Evolutionary conservation across 2,329 filamentous ascomycete species (phyloP).

Genomic region (Hypoxylon sp.): DNA sequence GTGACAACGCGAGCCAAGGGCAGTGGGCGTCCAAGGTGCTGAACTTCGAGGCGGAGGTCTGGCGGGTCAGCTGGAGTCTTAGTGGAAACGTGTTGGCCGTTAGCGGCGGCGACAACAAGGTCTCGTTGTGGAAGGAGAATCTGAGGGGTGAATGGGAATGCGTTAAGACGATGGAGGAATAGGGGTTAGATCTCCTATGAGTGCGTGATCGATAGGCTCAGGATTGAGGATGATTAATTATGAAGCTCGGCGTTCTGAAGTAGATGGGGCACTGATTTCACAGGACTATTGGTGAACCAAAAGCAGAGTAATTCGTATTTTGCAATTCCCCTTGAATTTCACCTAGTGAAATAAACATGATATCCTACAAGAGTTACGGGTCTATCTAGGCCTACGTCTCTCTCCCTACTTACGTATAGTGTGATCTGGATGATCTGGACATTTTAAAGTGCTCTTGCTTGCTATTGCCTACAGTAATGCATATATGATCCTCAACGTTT

Average conservation of each 20-base stretch:
- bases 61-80: slow-evolving; percentile 97
- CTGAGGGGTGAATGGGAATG: slow-evolving; percentile 96
- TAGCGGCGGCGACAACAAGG: slow-evolving; percentile 93
- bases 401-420: too few relatives aligned
- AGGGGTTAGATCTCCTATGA: slow-evolving; percentile 40
- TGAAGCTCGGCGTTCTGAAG: slow-evolving; percentile 34
- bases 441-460: too few relatives aligned
- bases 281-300: slow-evolving; percentile 17
- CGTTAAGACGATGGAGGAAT: slow-evolving; percentile 96
- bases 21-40: slow-evolving; percentile 89
- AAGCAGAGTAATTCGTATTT: slow-evolving; percentile 23
- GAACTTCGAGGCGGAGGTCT: slow-evolving; percentile 87
- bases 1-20: slow-evolving; percentile 68
- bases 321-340: slow-evolving; percentile 22
- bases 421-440: too few relatives aligned
- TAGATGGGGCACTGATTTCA: slow-evolving; percentile 29
- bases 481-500: too few relatives aligned
- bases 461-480: too few relatives aligned
- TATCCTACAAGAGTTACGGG: slow-evolving; percentile 30
- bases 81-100: slow-evolving; percentile 96
- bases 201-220: background rate
- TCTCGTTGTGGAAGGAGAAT: slow-evolving; percentile 98
- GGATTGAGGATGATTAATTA: slow-evolving; percentile 22
- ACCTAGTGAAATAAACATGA: slow-evolving; percentile 34
- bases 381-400: too few relatives aligned